These are phyloP conservation scores for Graphilbum fragrans DNA, from an alignment of 2,329 filamentous ascomycete species.

Conservation along the genomic window DNA sequence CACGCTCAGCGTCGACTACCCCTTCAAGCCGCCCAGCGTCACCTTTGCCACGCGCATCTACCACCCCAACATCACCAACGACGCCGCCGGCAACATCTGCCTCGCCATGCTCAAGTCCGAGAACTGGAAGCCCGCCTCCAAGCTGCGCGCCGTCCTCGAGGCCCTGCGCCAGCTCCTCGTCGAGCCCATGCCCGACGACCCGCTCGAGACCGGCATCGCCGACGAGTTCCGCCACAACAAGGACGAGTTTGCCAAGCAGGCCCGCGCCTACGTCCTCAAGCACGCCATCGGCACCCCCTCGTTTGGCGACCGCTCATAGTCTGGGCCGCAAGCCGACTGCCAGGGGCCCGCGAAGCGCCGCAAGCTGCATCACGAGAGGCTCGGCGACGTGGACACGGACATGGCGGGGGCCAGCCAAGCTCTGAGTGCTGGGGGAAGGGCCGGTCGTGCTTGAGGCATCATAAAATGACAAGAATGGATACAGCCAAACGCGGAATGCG, in stretches of 20 bases:
- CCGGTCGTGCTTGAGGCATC: too few species aligned
- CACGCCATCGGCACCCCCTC: constrained; percentile 44
- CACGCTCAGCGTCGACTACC: constrained; percentile 66
- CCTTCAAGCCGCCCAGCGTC: constrained; percentile 75
- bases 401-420: too few species aligned
- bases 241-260: constrained; percentile 61
- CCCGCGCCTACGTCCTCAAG: constrained; percentile 58
- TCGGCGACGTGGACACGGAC: too few species aligned
- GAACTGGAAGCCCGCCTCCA: constrained; percentile 83
- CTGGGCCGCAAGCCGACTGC: too few species aligned
- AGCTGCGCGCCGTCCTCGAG: constrained; percentile 62
- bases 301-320: neutral
- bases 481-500: too few species aligned
- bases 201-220: constrained; percentile 75
- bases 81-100: constrained; percentile 75
- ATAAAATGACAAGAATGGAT: too few species aligned
- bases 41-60: constrained; percentile 84
- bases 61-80: constrained; percentile 90
- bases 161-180: constrained; percentile 62
- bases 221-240: constrained; percentile 66
- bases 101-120: constrained; percentile 71
- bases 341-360: too few species aligned
- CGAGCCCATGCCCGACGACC: constrained; percentile 80
- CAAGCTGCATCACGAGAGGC: too few species aligned
- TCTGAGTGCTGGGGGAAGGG: too few species aligned